These are phyloP conservation scores for Xylaria sp. DNA, from an alignment of 2,329 filamentous ascomycete species.

Conservation along the genomic window DNA sequence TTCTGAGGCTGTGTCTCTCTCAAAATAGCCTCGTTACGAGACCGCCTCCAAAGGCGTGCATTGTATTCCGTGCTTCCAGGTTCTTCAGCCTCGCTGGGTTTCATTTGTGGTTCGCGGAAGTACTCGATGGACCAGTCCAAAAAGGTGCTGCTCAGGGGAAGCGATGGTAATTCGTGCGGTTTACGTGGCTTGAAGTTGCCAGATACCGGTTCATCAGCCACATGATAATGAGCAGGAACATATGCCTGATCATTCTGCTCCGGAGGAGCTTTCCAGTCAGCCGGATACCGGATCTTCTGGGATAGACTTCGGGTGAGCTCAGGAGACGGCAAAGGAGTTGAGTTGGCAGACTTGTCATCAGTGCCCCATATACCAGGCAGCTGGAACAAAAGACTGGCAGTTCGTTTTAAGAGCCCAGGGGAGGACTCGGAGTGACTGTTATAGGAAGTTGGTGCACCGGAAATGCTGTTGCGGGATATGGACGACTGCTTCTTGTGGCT, in stretches of 20 bases:
- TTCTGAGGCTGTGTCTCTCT: constrained; percentile 94
- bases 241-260: constrained; percentile 78
- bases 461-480: constrained; percentile 57
- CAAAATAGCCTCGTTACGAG: constrained; percentile 92
- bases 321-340: constrained; percentile 49
- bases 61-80: constrained; percentile 98
- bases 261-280: constrained; percentile 66
- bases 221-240: constrained; percentile 76
- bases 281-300: constrained; percentile 55
- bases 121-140: constrained; percentile 97
- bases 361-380: constrained; percentile 61
- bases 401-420: constrained; percentile 70
- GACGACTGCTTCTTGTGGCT: constrained; percentile 56
- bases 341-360: constrained; percentile 58
- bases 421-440: constrained; percentile 60
- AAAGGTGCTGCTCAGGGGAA: constrained; percentile 86
- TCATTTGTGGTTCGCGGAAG: constrained; percentile 98
- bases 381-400: constrained; percentile 71
- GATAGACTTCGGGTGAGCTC: constrained; percentile 53
- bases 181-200: constrained; percentile 76
- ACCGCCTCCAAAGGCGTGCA: constrained; percentile 88
- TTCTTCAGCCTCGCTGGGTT: constrained; percentile 92
- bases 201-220: constrained; percentile 81
- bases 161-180: constrained; percentile 65
- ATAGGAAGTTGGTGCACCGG: constrained; percentile 52